phyloP scores from a whole-genome alignment of 164 flowering plant genomes.

The Akebia trifoliata region DNA sequence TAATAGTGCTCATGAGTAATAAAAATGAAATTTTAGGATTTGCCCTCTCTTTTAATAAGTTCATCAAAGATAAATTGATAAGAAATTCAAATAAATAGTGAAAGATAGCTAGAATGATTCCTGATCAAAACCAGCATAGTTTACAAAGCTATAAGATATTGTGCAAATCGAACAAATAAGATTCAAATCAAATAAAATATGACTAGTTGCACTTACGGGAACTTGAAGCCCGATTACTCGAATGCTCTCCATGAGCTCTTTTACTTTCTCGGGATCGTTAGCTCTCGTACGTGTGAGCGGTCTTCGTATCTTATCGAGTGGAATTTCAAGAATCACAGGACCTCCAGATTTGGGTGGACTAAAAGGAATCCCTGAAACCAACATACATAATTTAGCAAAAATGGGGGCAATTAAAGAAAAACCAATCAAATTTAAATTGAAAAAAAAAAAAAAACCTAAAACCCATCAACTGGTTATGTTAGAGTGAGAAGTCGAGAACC shows the following conservation, averaged over 20 bases:
- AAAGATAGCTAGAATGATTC: too few relatives aligned
- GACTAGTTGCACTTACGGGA: conserved; percentile 39
- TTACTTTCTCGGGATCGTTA: conserved; percentile 74
- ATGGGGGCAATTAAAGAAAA: background rate
- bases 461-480: too few relatives aligned
- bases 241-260: conserved; percentile 93
- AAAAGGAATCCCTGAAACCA: conserved; percentile 29
- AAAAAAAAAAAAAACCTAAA: conserved; percentile 7
- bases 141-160: too few relatives aligned
- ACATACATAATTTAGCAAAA: background rate
- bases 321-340: conserved; percentile 74
- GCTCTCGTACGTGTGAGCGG: conserved; percentile 83
- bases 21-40: too few relatives aligned
- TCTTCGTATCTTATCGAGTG: conserved; percentile 74
- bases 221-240: conserved; percentile 83
- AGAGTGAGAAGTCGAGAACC: too few relatives aligned
- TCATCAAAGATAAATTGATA: too few relatives aligned
- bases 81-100: too few relatives aligned
- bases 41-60: too few relatives aligned
- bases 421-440: background rate
- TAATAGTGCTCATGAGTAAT: too few relatives aligned
- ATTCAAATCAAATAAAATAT: background rate
- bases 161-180: too few relatives aligned
- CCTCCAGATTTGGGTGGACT: conserved; percentile 37
- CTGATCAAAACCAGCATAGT: too few relatives aligned